Conservation (phyloP, 202 grass and related monocot genomes). For the Carex sylvatica region DNA sequence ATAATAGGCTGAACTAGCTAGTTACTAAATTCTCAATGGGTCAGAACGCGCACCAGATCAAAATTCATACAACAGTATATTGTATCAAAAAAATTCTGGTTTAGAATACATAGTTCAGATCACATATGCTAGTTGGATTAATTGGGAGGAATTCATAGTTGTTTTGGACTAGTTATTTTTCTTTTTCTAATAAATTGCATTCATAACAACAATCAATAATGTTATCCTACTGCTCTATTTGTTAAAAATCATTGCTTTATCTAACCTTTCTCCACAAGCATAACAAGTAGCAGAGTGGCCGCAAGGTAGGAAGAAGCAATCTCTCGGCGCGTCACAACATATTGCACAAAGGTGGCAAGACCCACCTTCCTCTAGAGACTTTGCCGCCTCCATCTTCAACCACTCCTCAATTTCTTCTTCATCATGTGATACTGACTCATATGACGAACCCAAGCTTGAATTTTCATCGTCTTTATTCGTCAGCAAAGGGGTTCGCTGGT, state of each 20-base stretch:
- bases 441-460: conserved; percentile 66
- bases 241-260: background rate
- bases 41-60: background rate
- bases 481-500: conserved; percentile 31
- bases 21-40: background rate
- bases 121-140: background rate
- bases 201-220: background rate
- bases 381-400: conserved; percentile 13
- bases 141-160: background rate
- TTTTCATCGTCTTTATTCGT: conserved; percentile 52
- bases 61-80: background rate
- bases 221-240: background rate
- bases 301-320: conserved; percentile 78
- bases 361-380: conserved; percentile 20
- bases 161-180: background rate
- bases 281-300: conserved; percentile 66
- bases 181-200: background rate
- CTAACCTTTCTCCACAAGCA: conserved; percentile 55
- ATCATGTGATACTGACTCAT: conserved; percentile 66
- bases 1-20: background rate
- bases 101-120: background rate
- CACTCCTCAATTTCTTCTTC: conserved; percentile 36
- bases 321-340: conserved; percentile 52
- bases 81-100: background rate
- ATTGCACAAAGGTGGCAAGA: conserved; percentile 37